These are phyloP conservation scores for Penicillium brasilianum DNA, from an alignment of 2,329 filamentous ascomycete genomes.

Conservation along the genomic window DNA sequence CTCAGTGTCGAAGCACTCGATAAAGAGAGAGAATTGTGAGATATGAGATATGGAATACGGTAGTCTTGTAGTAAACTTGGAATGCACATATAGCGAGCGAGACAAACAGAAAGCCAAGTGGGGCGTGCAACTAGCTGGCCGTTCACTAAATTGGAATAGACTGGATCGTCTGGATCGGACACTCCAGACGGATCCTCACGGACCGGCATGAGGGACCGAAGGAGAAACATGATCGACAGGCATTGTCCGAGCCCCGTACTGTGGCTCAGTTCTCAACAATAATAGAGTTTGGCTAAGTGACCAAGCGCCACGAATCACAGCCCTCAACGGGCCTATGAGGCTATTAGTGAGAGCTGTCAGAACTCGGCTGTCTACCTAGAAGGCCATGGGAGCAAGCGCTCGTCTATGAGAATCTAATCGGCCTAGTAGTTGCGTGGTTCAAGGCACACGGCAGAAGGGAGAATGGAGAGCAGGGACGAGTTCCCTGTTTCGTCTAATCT, in stretches of 20 bases:
- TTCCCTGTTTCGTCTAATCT: conserved; percentile 6
- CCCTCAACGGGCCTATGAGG: background rate
- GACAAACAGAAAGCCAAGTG: background rate
- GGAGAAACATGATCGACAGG: background rate
- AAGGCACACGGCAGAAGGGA: background rate
- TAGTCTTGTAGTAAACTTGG: background rate
- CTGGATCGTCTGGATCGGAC: conserved; percentile 16
- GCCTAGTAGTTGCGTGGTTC: background rate
- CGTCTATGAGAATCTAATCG: conserved; percentile 1
- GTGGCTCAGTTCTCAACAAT: conserved; percentile 10
- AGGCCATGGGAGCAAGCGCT: conserved; percentile 10
- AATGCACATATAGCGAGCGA: background rate
- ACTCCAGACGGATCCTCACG: conserved; percentile 22
- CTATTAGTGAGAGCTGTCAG: conserved; percentile 25
- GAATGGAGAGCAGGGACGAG: background rate
- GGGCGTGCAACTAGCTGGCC: background rate
- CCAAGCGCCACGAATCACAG: conserved; percentile 12
- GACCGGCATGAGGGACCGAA: conserved; percentile 15
- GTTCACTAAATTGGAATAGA: background rate
- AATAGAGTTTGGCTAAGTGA: conserved; percentile 13
- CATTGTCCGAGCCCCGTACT: background rate
- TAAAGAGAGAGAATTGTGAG: background rate
- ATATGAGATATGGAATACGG: background rate
- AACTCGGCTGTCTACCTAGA: conserved; percentile 2
- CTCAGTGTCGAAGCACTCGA: background rate